phyloP scores from a whole-genome alignment of 306 rosid genomes.

The Trichosanthes cucumerina region DNA sequence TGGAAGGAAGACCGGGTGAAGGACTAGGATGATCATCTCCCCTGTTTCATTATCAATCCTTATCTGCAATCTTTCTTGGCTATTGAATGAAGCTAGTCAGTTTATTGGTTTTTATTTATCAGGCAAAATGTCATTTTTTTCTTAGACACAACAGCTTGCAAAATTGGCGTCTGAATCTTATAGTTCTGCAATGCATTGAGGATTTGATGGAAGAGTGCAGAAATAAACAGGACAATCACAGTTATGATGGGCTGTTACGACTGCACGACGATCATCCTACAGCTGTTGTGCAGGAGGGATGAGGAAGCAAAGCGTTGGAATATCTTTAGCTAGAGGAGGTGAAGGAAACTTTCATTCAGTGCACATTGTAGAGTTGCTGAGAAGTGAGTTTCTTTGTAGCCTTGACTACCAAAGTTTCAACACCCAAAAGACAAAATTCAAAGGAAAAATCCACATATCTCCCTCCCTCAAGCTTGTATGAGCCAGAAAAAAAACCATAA shows the following conservation, averaged over 20 bases:
- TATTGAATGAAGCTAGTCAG: neutral
- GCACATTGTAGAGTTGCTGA: no score
- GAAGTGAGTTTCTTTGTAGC: no score
- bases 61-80: neutral
- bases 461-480: no score
- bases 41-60: neutral
- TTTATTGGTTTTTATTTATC: neutral
- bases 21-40: neutral
- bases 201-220: neutral
- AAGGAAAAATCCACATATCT: no score
- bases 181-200: neutral
- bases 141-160: neutral
- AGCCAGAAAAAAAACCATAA: no score
- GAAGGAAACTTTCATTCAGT: neutral
- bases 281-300: no score
- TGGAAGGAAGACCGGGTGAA: neutral
- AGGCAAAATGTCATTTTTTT: neutral
- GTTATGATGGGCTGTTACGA: no score
- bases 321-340: neutral
- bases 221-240: neutral
- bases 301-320: neutral
- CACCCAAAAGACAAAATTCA: no score
- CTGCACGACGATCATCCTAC: neutral
- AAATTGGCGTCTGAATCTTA: neutral
- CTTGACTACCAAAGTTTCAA: no score